These are phyloP conservation scores for Arachnopeziza araneosa DNA, from an alignment of 2,329 filamentous ascomycete species.

Conservation along the genomic window DNA sequence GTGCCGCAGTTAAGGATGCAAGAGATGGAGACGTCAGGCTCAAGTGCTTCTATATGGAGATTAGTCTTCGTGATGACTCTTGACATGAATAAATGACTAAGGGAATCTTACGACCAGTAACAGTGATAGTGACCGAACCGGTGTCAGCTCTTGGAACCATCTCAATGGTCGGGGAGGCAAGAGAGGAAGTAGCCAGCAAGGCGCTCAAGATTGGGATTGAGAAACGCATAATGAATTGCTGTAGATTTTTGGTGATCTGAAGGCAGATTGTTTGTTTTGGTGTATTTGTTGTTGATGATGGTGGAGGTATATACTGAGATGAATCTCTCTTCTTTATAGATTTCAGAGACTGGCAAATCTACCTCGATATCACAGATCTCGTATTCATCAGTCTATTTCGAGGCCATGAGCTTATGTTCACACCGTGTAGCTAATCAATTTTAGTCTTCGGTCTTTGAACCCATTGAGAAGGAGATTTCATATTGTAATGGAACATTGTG, in stretches of 20 bases:
- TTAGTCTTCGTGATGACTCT: not conserved
- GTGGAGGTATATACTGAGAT: not conserved
- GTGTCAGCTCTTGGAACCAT: not conserved
- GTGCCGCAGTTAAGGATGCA: not conserved
- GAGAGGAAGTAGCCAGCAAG: not conserved
- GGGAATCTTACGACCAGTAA: not conserved
- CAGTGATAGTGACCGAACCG: not conserved
- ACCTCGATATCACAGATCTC: not conserved
- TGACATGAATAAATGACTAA: not conserved
- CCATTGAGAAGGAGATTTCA: not conserved
- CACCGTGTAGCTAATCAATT: too few species aligned
- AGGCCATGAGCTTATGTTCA: not conserved
- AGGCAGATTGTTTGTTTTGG: not conserved
- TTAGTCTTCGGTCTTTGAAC: not conserved
- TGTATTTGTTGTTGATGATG: not conserved
- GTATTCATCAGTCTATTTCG: not conserved
- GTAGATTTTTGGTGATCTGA: not conserved
- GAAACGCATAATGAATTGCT: not conserved
- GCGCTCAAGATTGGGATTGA: not conserved
- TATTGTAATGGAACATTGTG: not conserved
- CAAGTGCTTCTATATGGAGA: not conserved
- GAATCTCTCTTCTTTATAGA: not conserved
- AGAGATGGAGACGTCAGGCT: not conserved
- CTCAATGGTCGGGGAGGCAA: not conserved
- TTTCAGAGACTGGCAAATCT: not conserved